A percentile compares a stretch with the other conserved stretches of the same genome.
These are phyloP conservation scores for Dissophora globulifera DNA, from an alignment of 192 early-diverging fungal species.

Conservation along the genomic window DNA sequence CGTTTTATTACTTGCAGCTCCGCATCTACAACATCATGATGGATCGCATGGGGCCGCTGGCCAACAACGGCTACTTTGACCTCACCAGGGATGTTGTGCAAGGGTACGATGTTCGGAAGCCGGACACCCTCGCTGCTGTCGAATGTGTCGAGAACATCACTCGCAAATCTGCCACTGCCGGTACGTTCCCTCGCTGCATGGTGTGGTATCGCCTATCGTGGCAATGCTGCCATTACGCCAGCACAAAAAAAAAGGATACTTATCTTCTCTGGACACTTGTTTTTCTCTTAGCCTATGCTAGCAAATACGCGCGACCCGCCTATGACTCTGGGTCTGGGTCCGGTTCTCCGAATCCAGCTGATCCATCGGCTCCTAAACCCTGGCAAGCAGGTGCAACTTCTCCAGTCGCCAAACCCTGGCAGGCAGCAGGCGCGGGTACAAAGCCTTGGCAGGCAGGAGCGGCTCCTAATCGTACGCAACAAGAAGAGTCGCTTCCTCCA, in stretches of 20 bases:
- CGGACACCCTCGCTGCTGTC: constrained; percentile 39
- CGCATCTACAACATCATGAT: constrained; percentile 79
- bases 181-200: constrained; percentile 5
- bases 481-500: constrained; percentile 1
- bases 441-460: constrained; percentile 5
- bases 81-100: constrained; percentile 55
- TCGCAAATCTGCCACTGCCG: constrained; percentile 37
- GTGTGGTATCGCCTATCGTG: neutral
- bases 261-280: too few species aligned
- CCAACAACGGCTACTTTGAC: constrained; percentile 66
- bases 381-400: constrained; percentile 33
- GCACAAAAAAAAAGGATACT: too few species aligned
- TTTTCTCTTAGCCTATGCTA: constrained; percentile 22
- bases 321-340: neutral
- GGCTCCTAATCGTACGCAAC: neutral
- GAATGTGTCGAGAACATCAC: constrained; percentile 48
- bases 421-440: constrained; percentile 7
- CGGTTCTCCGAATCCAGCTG: neutral
- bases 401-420: constrained; percentile 39
- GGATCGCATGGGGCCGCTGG: constrained; percentile 64
- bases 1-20: constrained; percentile 86
- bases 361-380: constrained; percentile 2
- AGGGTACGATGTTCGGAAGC: constrained; percentile 53
- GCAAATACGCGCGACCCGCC: constrained; percentile 27
- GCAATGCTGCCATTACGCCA: too few species aligned